phyloP scores from a whole-genome alignment of 202 grass and related monocot species.

The Panicum hallii region DNA sequence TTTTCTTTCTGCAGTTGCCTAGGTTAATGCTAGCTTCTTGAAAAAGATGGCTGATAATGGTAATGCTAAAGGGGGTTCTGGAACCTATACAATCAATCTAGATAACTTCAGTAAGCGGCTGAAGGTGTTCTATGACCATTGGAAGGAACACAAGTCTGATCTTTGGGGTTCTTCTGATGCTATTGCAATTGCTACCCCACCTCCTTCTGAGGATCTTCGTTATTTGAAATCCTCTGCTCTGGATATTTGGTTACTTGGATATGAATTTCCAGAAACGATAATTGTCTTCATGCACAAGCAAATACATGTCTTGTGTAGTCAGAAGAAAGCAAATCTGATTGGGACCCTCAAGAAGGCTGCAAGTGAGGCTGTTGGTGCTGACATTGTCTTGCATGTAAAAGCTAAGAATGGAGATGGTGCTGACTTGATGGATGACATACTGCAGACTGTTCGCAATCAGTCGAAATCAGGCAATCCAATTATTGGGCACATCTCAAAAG shows the following conservation, averaged over 20 bases:
- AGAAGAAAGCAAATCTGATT: slow-evolving; percentile 74
- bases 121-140: slow-evolving; percentile 72
- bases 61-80: slow-evolving; percentile 37
- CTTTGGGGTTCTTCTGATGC: slow-evolving; percentile 71
- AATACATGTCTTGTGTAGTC: slow-evolving; percentile 78
- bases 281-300: slow-evolving; percentile 72
- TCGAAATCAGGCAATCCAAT: slow-evolving; percentile 53
- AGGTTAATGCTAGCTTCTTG: slow-evolving; percentile 33
- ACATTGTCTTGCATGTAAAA: slow-evolving; percentile 74
- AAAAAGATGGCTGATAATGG: slow-evolving; percentile 53
- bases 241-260: slow-evolving; percentile 79
- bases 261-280: slow-evolving; percentile 88
- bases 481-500: slow-evolving; percentile 71
- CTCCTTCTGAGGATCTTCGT: slow-evolving; percentile 76
- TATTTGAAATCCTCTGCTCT: slow-evolving; percentile 84
- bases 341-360: slow-evolving; percentile 68
- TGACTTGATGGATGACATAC: slow-evolving; percentile 66
- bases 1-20: slow-evolving; percentile 38
- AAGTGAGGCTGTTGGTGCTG: slow-evolving; percentile 61
- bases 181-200: slow-evolving; percentile 73
- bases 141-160: slow-evolving; percentile 64
- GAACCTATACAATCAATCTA: slow-evolving; percentile 58
- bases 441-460: slow-evolving; percentile 49
- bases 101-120: slow-evolving; percentile 76
- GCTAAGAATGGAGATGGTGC: slow-evolving; percentile 65